A percentile compares a stretch with the other conserved stretches of the same genome.
Conservation (phyloP, 2,329 filamentous ascomycete genomes). For the Pseudocercospora vitis region DNA sequence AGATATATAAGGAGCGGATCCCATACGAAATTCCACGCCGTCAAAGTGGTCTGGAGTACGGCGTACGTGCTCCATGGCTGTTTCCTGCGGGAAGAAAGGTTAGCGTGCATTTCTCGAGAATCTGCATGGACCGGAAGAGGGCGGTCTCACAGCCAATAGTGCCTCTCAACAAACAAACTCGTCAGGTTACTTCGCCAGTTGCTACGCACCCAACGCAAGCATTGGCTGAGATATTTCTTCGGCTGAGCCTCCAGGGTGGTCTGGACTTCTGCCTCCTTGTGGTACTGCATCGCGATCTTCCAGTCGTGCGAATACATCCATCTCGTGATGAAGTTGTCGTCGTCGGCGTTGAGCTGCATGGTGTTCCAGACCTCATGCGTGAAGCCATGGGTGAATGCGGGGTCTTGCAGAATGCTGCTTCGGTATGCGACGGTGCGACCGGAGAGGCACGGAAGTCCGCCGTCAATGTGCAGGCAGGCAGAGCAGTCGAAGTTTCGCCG, state of each 20-base stretch:
- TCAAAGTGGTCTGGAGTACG: slow-evolving; percentile 87
- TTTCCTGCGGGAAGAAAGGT: slow-evolving; percentile 58
- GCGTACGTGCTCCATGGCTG: slow-evolving; percentile 94
- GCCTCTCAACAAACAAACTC: slow-evolving; percentile 77
- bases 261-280: slow-evolving; percentile 84
- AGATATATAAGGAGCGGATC: slow-evolving; percentile 72
- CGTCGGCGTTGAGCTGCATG: slow-evolving; percentile 90
- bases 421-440: slow-evolving; percentile 91
- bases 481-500: slow-evolving; percentile 96
- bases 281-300: slow-evolving; percentile 95
- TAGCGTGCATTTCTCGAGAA: slow-evolving; percentile 17
- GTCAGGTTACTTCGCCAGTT: slow-evolving; percentile 98
- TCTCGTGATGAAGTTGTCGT: slow-evolving; percentile 96
- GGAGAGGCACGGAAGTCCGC: slow-evolving; percentile 94
- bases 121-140: slow-evolving; percentile 31
- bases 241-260: slow-evolving; percentile 87
- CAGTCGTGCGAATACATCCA: slow-evolving; percentile 91
- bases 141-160: slow-evolving; percentile 76
- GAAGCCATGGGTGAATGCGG: slow-evolving; percentile 83
- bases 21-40: slow-evolving; percentile 77
- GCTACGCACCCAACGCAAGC: slow-evolving; percentile 90
- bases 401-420: slow-evolving; percentile 80
- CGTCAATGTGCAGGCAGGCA: slow-evolving; percentile 90
- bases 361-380: slow-evolving; percentile 86
- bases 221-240: slow-evolving; percentile 83